Conservation (phyloP, 257 asterid species). For the Hygrophila difformis region DNA sequence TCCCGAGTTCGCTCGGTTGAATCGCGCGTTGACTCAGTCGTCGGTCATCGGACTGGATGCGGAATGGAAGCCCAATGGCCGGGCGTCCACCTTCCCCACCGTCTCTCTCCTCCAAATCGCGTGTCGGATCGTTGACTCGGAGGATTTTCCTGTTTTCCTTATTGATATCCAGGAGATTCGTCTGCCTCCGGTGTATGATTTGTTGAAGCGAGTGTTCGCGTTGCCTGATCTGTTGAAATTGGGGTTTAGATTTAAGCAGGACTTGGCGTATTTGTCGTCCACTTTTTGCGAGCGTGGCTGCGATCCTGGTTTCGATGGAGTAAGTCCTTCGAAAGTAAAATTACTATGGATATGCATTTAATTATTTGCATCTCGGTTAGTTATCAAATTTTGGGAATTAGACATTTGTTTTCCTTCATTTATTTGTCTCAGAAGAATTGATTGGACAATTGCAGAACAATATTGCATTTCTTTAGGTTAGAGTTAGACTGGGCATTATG, state of each 20-base stretch:
- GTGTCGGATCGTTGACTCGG: constrained; percentile 40
- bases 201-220: constrained; percentile 37
- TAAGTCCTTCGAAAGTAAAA: too few relatives aligned
- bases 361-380: too few relatives aligned
- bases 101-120: constrained; percentile 90
- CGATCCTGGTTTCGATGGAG: constrained; percentile 67
- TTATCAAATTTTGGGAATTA: too few relatives aligned
- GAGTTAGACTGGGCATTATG: too few relatives aligned
- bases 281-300: constrained; percentile 65
- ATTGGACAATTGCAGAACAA: background rate
- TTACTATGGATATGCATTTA: too few relatives aligned
- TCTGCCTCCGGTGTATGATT: constrained; percentile 44
- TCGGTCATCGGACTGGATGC: constrained; percentile 76
- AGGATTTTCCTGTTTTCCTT: constrained; percentile 49
- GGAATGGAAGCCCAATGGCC: constrained; percentile 84
- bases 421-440: background rate
- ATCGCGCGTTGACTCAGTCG: constrained; percentile 51
- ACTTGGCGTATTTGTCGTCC: constrained; percentile 71
- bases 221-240: constrained; percentile 50
- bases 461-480: too few relatives aligned
- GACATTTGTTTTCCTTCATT: too few relatives aligned
- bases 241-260: constrained; percentile 89
- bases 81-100: constrained; percentile 51
- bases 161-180: constrained; percentile 56
- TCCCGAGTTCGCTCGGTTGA: constrained; percentile 57